Evolutionary conservation across 306 rosid species (phyloP), one percentile per base, ranked within the genome.

Genomic region (Corylus heterophylla): DNA sequence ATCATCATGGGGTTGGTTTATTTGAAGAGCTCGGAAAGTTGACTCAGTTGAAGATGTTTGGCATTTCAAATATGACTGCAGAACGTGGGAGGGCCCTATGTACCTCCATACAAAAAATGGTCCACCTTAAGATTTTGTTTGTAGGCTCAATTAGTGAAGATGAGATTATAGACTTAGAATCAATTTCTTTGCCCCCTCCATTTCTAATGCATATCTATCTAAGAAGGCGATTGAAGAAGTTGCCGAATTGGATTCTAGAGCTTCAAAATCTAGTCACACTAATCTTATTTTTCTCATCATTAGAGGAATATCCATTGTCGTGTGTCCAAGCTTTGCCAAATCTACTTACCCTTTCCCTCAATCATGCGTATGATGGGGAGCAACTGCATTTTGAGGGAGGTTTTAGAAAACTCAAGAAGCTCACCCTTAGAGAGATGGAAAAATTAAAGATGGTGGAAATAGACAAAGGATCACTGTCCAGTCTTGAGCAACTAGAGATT

Each of bases 201-300:
- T 73, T 1, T 74, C 42, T 76, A 7, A 59, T 18, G 25, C 8
- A 12, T 27, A 78, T 84, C 20, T 3, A 16, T 61, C 54, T 80
- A 18, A 47, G 13, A 3, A 84, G 84, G 16, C 12, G 7, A 49
- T 8, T 80, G 9, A 31, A 25, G 69, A 59, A 69, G 63, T 52
- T 84, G 37, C 82, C 79, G 0, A n/a, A 70, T 5, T 80, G 87
- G 84, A 56, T 76, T 14, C 16, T 35, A 0, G 16, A 76, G 47
- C 82, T 80, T 48, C 67, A 71, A 0, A 52, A 64, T 18, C 61
- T 83, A 0, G 71, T 79, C 12, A 71, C 5, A 39, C 1, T 55
- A 54, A 0, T 2, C 0, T 29, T 79, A 18, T 7, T 2, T 20
- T 79, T 39, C 56, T 71, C 78, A 31, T 17, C 27, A 29, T 35